Conservation (phyloP, 176 grass and related monocot genomes). For the Rhipidocladum racemiflorum region DNA sequence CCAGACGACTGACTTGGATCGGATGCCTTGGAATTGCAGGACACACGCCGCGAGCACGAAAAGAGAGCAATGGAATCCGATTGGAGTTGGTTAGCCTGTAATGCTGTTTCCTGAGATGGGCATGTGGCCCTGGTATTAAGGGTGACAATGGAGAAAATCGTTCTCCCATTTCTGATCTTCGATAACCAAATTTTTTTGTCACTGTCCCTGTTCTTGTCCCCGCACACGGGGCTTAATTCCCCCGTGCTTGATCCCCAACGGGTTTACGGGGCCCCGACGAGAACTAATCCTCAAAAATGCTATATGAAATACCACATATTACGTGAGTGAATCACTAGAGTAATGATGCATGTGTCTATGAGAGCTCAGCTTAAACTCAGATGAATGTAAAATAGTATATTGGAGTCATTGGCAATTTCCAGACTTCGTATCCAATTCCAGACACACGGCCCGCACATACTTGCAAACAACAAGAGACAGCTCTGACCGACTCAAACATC, state of each 20-base stretch:
- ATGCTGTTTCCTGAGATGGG: background rate
- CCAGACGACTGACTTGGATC: slow-evolving; percentile 3
- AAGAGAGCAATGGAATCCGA: background rate
- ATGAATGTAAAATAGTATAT: background rate
- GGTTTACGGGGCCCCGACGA: too few relatives aligned
- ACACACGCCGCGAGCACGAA: background rate
- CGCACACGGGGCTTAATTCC: too few relatives aligned
- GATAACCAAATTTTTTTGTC: too few relatives aligned
- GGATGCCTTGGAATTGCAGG: background rate
- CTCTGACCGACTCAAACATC: background rate
- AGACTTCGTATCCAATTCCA: background rate
- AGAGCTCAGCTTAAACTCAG: background rate
- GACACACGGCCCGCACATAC: background rate
- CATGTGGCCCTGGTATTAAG: background rate
- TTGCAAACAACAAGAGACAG: background rate
- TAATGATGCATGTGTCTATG: too few relatives aligned
- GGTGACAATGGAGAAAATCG: too few relatives aligned
- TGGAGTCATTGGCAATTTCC: background rate
- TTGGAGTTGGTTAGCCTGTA: background rate
- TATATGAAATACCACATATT: too few relatives aligned
- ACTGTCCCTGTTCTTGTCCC: too few relatives aligned
- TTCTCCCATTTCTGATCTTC: too few relatives aligned
- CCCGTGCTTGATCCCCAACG: too few relatives aligned
- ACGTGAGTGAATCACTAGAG: too few relatives aligned
- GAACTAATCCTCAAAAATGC: too few relatives aligned